Conservation (phyloP, 2,329 filamentous ascomycete species). For the Colletotrichum sp. region DNA sequence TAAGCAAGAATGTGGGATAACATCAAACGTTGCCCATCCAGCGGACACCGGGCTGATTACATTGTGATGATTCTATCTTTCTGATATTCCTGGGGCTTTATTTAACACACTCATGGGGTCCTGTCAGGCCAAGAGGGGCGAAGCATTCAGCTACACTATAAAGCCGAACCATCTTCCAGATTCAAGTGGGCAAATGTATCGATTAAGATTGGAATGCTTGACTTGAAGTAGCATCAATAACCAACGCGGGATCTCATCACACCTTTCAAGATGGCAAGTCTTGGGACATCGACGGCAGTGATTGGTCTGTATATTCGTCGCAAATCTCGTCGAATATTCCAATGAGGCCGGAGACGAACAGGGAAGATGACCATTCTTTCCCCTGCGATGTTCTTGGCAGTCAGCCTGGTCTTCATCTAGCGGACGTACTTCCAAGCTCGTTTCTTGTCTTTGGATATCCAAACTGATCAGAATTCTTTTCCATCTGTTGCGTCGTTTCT, state of each 20-base stretch:
- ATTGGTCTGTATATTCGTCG: neutral
- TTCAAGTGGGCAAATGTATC: no score
- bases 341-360: neutral
- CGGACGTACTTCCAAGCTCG: rapidly evolving
- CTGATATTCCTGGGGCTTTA: no score
- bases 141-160: no score
- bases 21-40: rapidly evolving
- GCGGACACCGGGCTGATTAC: rapidly evolving
- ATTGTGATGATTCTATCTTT: rapidly evolving
- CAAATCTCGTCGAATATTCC: neutral
- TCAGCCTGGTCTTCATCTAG: neutral
- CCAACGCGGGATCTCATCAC: no score
- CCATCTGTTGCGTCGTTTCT: neutral
- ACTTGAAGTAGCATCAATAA: no score
- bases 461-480: no score
- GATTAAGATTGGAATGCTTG: no score
- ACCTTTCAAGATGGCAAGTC: neutral
- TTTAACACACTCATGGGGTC: no score
- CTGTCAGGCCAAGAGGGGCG: no score
- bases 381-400: no score
- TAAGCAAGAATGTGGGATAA: rapidly evolving
- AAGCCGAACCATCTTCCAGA: no score
- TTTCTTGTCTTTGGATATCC: neutral
- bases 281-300: neutral
- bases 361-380: no score